Base-by-base conservation (phyloP, 768 basidiomycete genomes). In the Grammothele lineata region DNA sequence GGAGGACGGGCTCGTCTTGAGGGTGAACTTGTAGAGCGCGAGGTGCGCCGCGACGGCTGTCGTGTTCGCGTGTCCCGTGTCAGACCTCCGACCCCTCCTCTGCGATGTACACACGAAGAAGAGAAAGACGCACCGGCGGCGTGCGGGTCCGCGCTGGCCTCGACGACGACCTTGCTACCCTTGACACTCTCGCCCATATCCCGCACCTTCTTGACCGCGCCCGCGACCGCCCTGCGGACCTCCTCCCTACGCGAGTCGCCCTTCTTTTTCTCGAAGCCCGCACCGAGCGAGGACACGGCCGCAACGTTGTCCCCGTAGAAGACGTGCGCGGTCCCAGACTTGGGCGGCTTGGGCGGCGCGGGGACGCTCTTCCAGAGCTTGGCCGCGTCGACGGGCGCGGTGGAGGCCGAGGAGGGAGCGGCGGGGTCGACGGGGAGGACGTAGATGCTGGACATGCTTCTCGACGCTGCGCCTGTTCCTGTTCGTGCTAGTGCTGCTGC, bases 11-110 rank as follows among this genome's bases (percentile, higher is more conserved):
- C 72, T 71, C 0, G 89, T 92, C 65, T 91, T 89, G 55, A 93
- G 69, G 0, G 83, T 78, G 60, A 92, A 92, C 53, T 81, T 78
- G 66, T 85, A 89, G 36, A 76, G 58, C 5, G 86, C 85, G 52
- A 93, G 71, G 56, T 88, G 75, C 2, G 91, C 80, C 4, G 83
- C 88, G 40, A 90, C 87, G 36, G 90, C 89, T 85, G 54, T 5
- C n/a, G n/a, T n/a, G n/a, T n/a, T n/a, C n/a, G n/a, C n/a, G n/a
- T n/a, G n/a, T n/a, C n/a, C n/a, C n/a, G n/a, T n/a, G n/a, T n/a
- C n/a, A n/a, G n/a, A n/a, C 37, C 25, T 14, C 21, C 32, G 8
- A 47, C 24, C 53, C 26, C 11, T 14, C 26, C 18, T 5, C 12
- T 19, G 14, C 12, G n/a, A 21, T 3, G 23, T 1, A 27, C 21